Conservation (phyloP, 306 rosid genomes). For the Quercus ilex region DNA sequence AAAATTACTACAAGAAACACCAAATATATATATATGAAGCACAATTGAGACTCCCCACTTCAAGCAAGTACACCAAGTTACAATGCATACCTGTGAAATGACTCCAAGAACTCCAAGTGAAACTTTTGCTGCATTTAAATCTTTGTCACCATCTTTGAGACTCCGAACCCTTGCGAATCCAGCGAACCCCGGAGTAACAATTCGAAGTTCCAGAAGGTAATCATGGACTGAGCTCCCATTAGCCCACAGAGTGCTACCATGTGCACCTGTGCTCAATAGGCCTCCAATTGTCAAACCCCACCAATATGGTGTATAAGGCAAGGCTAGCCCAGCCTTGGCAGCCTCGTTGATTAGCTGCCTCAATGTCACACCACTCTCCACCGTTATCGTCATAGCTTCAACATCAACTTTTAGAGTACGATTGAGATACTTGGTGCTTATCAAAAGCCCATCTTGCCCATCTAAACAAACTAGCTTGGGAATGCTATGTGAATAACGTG, state of each 20-base stretch:
- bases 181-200: conserved; percentile 46
- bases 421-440: conserved; percentile 69
- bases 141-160: conserved; percentile 35
- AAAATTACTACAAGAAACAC: too few relatives aligned
- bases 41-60: too few relatives aligned
- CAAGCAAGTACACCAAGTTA: neutral
- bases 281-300: conserved; percentile 85
- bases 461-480: conserved; percentile 73
- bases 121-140: conserved; percentile 69
- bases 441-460: conserved; percentile 48
- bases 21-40: too few relatives aligned
- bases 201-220: conserved; percentile 40
- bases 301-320: conserved; percentile 80
- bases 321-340: conserved; percentile 48
- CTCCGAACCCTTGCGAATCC: conserved; percentile 55
- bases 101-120: conserved; percentile 90
- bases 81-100: conserved; percentile 64
- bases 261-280: conserved; percentile 76
- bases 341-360: conserved; percentile 56
- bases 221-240: conserved; percentile 80
- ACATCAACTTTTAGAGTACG: conserved; percentile 37
- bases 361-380: conserved; percentile 68
- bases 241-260: conserved; percentile 80
- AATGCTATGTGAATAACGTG: conserved; percentile 66
- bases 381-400: conserved; percentile 35